Conservation (phyloP, 2,329 filamentous ascomycete species). For the Sporothrix protearum region DNA sequence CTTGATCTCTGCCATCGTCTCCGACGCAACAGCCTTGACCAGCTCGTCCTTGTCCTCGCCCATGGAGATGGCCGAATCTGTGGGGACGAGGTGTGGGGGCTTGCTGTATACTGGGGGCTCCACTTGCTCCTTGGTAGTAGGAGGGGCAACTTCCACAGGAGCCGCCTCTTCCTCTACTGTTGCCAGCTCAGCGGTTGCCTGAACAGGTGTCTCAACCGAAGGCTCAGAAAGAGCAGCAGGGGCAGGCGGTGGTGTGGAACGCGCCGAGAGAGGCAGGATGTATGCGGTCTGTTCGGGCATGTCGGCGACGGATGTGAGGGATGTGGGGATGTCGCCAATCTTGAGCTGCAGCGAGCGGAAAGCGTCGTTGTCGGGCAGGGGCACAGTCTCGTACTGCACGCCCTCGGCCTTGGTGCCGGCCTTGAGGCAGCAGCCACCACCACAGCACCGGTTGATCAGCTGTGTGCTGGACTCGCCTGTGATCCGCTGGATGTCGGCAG, state of each 20-base stretch:
- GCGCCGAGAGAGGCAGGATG: slow-evolving; percentile 56
- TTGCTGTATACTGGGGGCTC: slow-evolving; percentile 24
- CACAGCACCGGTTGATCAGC: slow-evolving; percentile 61
- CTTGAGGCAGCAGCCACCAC: slow-evolving; percentile 60
- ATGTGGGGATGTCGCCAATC: slow-evolving; percentile 69
- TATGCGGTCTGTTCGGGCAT: slow-evolving; percentile 73
- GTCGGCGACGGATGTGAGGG: slow-evolving; percentile 66
- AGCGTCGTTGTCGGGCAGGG: slow-evolving; percentile 74
- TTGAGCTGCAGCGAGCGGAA: slow-evolving; percentile 76
- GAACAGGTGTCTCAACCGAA: slow-evolving; percentile 24
- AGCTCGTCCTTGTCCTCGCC: slow-evolving; percentile 29
- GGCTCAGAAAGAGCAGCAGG: neutral
- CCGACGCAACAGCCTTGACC: slow-evolving; percentile 25
- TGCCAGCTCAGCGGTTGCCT: neutral
- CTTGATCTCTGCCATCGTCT: neutral
- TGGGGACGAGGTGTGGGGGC: slow-evolving; percentile 37
- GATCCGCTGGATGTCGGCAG: slow-evolving; percentile 59
- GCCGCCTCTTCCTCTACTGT: slow-evolving; percentile 16
- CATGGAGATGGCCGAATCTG: slow-evolving; percentile 49
- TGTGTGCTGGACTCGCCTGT: slow-evolving; percentile 62
- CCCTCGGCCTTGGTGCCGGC: slow-evolving; percentile 43
- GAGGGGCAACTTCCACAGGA: slow-evolving; percentile 29
- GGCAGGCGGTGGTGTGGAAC: slow-evolving; percentile 33
- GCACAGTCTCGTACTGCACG: slow-evolving; percentile 51
- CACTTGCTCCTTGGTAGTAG: neutral